phyloP scores from a whole-genome alignment of 345 rosid genomes.

The Hypericum perforatum region DNA sequence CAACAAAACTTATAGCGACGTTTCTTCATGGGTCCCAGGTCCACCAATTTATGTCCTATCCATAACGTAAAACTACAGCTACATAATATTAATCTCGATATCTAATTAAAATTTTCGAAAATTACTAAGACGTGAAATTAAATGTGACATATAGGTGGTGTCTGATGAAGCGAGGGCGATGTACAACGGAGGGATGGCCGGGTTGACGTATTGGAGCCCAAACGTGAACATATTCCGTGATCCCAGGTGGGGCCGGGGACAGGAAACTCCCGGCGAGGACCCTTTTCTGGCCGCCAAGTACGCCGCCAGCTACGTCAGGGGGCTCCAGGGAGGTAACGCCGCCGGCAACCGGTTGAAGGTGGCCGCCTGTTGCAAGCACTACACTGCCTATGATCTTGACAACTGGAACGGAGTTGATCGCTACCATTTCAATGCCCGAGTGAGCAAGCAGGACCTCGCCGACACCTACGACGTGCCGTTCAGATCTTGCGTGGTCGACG shows the following conservation, averaged over 20 bases:
- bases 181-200: conserved; percentile 24
- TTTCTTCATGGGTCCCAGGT: no score
- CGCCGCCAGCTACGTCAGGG: conserved; percentile 24
- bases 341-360: conserved; percentile 23
- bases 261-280: conserved; percentile 30
- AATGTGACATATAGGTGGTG: conserved; percentile 14
- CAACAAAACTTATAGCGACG: no score
- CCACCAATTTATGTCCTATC: no score
- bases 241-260: conserved; percentile 28
- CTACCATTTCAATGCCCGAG: conserved; percentile 27
- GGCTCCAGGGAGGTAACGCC: conserved; percentile 14
- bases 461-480: conserved; percentile 28
- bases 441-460: conserved; percentile 26
- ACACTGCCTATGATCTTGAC: conserved; percentile 27
- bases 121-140: not conserved
- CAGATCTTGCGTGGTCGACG: conserved; percentile 21
- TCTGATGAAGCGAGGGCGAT: conserved; percentile 30
- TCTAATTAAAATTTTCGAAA: not conserved
- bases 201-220: conserved; percentile 27
- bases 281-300: conserved; percentile 21
- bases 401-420: conserved; percentile 33
- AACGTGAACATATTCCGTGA: conserved; percentile 24
- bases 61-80: no score
- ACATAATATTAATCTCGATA: no score
- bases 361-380: conserved; percentile 28